Percentiles rank a stretch among this genome's conserved stretches.
Conservation (phyloP, 2,329 filamentous ascomycete genomes). For the Hypoxylon sp. region DNA sequence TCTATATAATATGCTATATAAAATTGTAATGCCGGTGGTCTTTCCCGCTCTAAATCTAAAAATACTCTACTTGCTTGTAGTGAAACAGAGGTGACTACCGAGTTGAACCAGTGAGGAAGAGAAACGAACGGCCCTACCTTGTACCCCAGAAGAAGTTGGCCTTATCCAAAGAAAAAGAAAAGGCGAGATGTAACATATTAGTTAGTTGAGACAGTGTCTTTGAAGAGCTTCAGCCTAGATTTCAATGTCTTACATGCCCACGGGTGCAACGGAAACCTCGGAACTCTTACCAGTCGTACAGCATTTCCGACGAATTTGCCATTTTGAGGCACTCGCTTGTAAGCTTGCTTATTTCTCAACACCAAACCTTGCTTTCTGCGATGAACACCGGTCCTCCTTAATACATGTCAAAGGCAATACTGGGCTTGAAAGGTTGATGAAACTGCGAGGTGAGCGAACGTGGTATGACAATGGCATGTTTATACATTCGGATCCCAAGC, state of each 20-base stretch:
- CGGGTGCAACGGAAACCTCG: neutral
- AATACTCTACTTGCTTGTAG: neutral
- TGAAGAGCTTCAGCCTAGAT: neutral
- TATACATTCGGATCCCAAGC: no score
- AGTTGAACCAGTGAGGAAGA: neutral
- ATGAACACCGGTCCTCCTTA: neutral
- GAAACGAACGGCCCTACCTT: neutral
- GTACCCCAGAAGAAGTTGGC: neutral
- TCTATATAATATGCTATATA: neutral
- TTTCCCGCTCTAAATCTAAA: neutral
- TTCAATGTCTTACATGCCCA: slow-evolving; percentile 1
- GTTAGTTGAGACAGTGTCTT: slow-evolving; percentile 12
- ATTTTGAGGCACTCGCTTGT: neutral
- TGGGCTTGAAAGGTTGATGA: neutral
- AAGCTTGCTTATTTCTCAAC: neutral
- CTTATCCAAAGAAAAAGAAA: neutral
- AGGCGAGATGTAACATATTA: neutral
- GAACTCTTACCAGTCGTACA: neutral
- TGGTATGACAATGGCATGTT: slow-evolving; percentile 1
- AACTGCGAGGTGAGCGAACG: no score
- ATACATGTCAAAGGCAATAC: neutral
- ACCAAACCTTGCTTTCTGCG: neutral
- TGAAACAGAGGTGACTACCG: neutral
- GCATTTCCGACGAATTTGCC: neutral
- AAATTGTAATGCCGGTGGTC: neutral